These are phyloP conservation scores for Micractinium sp. DNA, from an alignment of 139 green algal genomes.

Conservation along the genomic window DNA sequence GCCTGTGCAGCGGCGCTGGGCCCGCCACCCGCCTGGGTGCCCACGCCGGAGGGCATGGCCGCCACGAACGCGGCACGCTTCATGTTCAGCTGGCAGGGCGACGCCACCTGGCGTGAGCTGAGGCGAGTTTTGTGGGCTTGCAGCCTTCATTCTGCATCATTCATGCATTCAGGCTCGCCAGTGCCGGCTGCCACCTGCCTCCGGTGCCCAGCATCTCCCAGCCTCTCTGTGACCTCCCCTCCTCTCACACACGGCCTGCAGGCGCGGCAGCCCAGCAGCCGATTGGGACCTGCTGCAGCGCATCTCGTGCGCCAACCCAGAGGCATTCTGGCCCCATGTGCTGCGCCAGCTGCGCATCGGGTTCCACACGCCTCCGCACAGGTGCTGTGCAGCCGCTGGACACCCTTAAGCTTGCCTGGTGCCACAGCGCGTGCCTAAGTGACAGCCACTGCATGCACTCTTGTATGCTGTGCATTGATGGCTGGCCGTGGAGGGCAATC, in stretches of 20 bases:
- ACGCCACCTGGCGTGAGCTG: not conserved
- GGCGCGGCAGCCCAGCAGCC: conserved; percentile 26
- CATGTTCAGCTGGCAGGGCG: conserved; percentile 55
- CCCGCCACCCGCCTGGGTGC: conserved; percentile 71
- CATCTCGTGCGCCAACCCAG: conserved; percentile 60
- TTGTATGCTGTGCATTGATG: not conserved
- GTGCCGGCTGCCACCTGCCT: not conserved
- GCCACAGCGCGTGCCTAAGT: too few species aligned
- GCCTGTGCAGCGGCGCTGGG: conserved; percentile 39
- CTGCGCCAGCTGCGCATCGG: conserved; percentile 56
- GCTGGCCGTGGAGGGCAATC: not conserved
- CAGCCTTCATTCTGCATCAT: not conserved
- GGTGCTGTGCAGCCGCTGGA: conserved; percentile 6
- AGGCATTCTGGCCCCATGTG: conserved; percentile 69
- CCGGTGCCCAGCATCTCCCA: not conserved
- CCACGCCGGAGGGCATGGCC: conserved; percentile 18
- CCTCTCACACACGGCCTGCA: not conserved
- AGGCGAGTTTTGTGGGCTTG: not conserved
- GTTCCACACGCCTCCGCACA: conserved; percentile 53
- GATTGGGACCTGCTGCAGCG: conserved; percentile 67
- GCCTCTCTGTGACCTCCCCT: not conserved
- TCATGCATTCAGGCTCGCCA: not conserved
- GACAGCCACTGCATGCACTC: too few species aligned
- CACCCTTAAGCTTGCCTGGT: too few species aligned
- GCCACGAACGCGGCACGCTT: conserved; percentile 71